These are phyloP conservation scores for Populus tomentosa DNA, from an alignment of 441 rosid species.

Conservation along the genomic window DNA sequence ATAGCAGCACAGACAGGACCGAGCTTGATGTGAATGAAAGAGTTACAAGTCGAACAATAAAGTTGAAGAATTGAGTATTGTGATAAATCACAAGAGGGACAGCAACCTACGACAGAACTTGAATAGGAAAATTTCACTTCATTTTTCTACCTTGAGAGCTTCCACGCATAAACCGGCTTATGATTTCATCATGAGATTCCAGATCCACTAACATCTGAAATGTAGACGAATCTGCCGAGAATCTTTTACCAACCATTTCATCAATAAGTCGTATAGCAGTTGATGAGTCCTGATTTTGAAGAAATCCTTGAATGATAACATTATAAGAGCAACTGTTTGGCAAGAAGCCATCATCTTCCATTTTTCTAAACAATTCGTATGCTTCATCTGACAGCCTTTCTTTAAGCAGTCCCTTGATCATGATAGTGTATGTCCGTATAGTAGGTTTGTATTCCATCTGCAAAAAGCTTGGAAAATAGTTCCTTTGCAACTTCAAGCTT, in stretches of 20 bases:
- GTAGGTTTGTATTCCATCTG: conserved; percentile 24
- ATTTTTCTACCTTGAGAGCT: too few relatives aligned
- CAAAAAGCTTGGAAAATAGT: conserved; percentile 13
- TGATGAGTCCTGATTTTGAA: not conserved
- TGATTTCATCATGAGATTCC: too few relatives aligned
- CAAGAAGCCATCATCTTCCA: conserved; percentile 25
- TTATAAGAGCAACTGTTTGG: not conserved
- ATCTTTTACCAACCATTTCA: too few relatives aligned
- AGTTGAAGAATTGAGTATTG: not conserved
- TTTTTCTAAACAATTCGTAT: conserved; percentile 22
- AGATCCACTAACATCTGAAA: too few relatives aligned
- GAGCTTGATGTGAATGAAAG: not conserved
- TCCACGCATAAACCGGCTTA: too few relatives aligned
- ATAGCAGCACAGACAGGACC: too few relatives aligned
- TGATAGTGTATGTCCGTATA: conserved; percentile 7
- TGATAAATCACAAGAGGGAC: too few relatives aligned
- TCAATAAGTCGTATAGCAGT: not conserved
- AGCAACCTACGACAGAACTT: too few relatives aligned
- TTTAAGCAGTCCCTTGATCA: conserved; percentile 23
- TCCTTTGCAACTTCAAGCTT: conserved; percentile 29
- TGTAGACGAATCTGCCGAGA: too few relatives aligned
- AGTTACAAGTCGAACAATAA: not conserved
- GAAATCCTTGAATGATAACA: not conserved
- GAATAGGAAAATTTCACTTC: too few relatives aligned
- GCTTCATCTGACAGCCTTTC: not conserved